A percentile compares a stretch with the other conserved stretches of the same genome.
Evolutionary conservation across 2,329 filamentous ascomycete species (phyloP).

Genomic region (Neonectria punicea): DNA sequence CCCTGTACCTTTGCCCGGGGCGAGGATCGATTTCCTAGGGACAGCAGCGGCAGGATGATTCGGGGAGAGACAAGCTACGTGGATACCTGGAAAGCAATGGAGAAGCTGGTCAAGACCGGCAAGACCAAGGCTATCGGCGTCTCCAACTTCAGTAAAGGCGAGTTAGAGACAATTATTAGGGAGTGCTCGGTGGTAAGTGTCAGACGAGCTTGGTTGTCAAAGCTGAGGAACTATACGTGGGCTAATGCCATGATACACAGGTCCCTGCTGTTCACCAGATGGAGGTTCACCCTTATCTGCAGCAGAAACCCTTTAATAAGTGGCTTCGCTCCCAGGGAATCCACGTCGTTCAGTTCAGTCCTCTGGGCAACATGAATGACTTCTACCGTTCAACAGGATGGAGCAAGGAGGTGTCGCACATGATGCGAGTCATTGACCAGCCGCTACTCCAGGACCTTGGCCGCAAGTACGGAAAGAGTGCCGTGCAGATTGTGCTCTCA

Average conservation of each 20-base stretch:
- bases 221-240: too few relatives aligned
- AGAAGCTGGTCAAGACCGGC: conserved; percentile 38
- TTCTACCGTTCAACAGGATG: conserved; percentile 45
- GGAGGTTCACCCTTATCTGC: conserved; percentile 70
- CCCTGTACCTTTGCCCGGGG: conserved; percentile 35
- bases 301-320: conserved; percentile 31
- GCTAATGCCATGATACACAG: neutral
- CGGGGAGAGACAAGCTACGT: conserved; percentile 32
- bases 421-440: conserved; percentile 43
- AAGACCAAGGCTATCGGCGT: conserved; percentile 55
- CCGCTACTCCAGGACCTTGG: conserved; percentile 42
- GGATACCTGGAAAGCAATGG: conserved; percentile 42
- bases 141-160: conserved; percentile 64
- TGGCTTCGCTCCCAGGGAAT: conserved; percentile 43
- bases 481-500: conserved; percentile 47
- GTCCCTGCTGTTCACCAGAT: conserved; percentile 35
- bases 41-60: conserved; percentile 24
- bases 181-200: conserved; percentile 37
- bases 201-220: too few relatives aligned
- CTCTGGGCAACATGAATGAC: conserved; percentile 48
- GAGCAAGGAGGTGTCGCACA: conserved; percentile 45
- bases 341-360: conserved; percentile 48
- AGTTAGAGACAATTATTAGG: conserved; percentile 56
- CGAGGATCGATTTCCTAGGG: conserved; percentile 19
- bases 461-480: conserved; percentile 43